These are phyloP conservation scores for Capronia americana DNA, from an alignment of 2,329 filamentous ascomycete species.

Conservation along the genomic window DNA sequence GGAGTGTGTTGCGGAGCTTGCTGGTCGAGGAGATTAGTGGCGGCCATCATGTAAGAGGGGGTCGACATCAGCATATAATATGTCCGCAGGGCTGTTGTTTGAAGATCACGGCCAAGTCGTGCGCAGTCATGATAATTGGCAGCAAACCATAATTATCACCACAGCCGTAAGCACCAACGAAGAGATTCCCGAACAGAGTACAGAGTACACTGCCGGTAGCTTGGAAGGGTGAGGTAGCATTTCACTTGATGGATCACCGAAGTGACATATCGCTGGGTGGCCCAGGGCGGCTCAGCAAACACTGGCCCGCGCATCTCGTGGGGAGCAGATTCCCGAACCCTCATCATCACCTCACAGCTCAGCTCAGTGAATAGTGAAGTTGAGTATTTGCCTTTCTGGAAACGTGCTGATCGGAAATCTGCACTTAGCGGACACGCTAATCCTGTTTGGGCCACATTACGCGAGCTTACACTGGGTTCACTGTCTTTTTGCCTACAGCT, in stretches of 20 bases:
- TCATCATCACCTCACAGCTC: background rate
- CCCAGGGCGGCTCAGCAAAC: background rate
- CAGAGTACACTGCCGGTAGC: background rate
- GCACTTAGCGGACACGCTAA: background rate
- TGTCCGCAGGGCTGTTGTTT: constrained; percentile 1
- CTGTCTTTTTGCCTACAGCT: background rate
- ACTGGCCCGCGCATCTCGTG: background rate
- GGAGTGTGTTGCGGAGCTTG: background rate
- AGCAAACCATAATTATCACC: constrained; percentile 14
- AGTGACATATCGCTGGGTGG: background rate
- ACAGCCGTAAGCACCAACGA: constrained; percentile 1
- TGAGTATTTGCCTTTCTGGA: background rate
- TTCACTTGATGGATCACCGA: background rate
- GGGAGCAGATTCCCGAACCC: background rate
- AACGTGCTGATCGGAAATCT: background rate
- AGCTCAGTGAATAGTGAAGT: background rate
- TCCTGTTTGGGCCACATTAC: constrained; percentile 27
- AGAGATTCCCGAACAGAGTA: background rate
- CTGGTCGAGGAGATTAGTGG: background rate
- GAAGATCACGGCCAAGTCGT: background rate
- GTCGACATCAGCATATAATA: constrained; percentile 1
- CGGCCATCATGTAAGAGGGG: background rate
- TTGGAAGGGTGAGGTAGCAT: background rate
- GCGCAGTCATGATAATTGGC: background rate
- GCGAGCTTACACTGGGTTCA: constrained; percentile 23